Evolutionary conservation across 768 basidiomycete genomes (phyloP).

Genomic region (Suillus decipiens): DNA sequence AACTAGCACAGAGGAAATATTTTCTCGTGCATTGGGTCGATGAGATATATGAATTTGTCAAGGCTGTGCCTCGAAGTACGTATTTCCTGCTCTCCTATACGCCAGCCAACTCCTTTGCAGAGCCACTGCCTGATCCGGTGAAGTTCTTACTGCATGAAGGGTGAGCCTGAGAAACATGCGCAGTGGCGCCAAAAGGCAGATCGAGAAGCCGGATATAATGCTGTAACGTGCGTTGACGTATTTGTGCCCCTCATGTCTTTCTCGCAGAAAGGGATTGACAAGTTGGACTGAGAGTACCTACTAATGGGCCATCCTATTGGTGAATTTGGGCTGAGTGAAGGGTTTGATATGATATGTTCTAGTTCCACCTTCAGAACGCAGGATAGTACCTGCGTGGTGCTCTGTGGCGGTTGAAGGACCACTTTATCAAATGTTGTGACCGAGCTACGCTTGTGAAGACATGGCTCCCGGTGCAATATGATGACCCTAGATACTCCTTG

Average conservation of each 20-base stretch:
- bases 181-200: slow-evolving; percentile 70
- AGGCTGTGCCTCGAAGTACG: slow-evolving; percentile 81
- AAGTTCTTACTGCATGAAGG: slow-evolving; percentile 72
- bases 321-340: slow-evolving; percentile 73
- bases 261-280: slow-evolving; percentile 89
- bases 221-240: slow-evolving; percentile 82
- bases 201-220: slow-evolving; percentile 78
- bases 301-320: slow-evolving; percentile 79
- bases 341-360: slow-evolving; percentile 68
- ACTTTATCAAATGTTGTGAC: slow-evolving; percentile 94
- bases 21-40: slow-evolving; percentile 94
- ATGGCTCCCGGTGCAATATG: slow-evolving; percentile 82
- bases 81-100: slow-evolving; percentile 18
- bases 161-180: slow-evolving; percentile 73
- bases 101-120: slow-evolving; percentile 36
- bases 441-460: slow-evolving; percentile 87
- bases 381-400: slow-evolving; percentile 37
- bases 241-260: slow-evolving; percentile 93
- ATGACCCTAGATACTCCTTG: slow-evolving; percentile 81
- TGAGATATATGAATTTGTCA: slow-evolving; percentile 88
- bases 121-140: slow-evolving; percentile 77
- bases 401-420: slow-evolving; percentile 86
- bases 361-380: background rate
- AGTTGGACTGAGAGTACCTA: slow-evolving; percentile 77
- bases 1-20: slow-evolving; percentile 94